A percentile compares a stretch with the other conserved stretches of the same genome.
phyloP scores from a whole-genome alignment of 768 basidiomycete genomes.

The Trametes punicea region DNA sequence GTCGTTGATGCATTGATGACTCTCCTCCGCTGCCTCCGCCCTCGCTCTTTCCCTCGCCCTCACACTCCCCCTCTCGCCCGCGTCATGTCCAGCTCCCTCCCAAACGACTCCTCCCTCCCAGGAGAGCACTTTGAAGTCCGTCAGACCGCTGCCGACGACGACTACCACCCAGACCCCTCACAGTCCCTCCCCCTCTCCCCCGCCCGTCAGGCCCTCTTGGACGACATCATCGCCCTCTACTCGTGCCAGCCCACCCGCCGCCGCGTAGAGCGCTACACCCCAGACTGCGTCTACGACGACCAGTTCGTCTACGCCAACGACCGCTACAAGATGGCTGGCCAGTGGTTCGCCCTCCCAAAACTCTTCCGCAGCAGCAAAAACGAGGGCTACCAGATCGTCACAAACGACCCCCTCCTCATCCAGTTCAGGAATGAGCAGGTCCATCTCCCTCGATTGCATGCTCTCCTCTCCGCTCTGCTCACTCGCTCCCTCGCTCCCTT shows the following conservation, averaged over 20 bases:
- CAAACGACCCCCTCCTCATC: conserved; percentile 36
- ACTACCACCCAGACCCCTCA: conserved; percentile 35
- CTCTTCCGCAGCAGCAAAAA: conserved; percentile 37
- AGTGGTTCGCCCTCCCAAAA: conserved; percentile 41
- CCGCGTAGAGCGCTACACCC: conserved; percentile 37
- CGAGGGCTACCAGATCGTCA: conserved; percentile 35
- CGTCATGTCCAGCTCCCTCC: conserved; percentile 15
- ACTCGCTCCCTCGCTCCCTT: background rate
- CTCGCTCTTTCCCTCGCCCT: background rate
- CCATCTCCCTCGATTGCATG: too few species aligned
- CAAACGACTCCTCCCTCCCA: conserved; percentile 30
- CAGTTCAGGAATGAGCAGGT: conserved; percentile 45
- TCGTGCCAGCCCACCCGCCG: conserved; percentile 37
- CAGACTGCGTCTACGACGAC: conserved; percentile 32
- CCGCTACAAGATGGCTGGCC: conserved; percentile 39
- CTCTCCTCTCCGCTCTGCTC: background rate
- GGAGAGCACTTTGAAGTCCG: conserved; percentile 38
- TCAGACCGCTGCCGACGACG: conserved; percentile 33
- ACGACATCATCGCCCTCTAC: conserved; percentile 41
- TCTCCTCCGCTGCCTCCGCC: background rate
- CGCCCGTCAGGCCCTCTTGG: conserved; percentile 37
- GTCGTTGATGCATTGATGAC: too few species aligned
- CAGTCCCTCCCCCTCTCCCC: conserved; percentile 36
- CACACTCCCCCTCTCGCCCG: background rate
- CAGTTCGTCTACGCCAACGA: conserved; percentile 42